phyloP scores from a whole-genome alignment of 345 rosid species.

The Populus tremula region DNA sequence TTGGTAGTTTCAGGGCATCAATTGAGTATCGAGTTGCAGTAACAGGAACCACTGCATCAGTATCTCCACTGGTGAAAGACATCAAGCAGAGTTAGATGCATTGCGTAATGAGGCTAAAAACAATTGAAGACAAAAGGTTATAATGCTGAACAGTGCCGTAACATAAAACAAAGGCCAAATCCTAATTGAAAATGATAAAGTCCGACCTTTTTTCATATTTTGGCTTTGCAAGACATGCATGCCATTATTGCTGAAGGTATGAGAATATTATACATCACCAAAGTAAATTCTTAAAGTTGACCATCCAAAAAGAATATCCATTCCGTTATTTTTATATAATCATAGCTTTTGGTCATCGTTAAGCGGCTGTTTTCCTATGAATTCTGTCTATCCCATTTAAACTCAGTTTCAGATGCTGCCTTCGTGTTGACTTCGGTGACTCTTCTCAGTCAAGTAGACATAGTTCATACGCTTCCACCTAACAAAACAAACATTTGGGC shows the following conservation, averaged over 20 bases:
- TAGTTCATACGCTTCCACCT: not conserved
- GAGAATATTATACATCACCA: not conserved
- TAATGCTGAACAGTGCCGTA: not conserved
- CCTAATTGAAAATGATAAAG: not conserved
- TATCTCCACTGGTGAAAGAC: constrained; percentile 70
- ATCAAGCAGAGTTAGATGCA: constrained; percentile 12
- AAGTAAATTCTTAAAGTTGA: not conserved
- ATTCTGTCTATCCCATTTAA: not conserved
- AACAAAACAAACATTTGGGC: not conserved
- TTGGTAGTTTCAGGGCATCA: constrained; percentile 68
- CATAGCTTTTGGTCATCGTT: not conserved
- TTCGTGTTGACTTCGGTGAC: not conserved
- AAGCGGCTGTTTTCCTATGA: not conserved
- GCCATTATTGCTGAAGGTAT: not conserved
- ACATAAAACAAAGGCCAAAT: not conserved
- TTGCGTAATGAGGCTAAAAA: not conserved
- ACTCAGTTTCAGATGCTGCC: not conserved
- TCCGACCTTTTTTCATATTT: not conserved
- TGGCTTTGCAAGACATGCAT: not conserved
- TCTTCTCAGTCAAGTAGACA: not conserved
- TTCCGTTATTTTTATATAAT: not conserved
- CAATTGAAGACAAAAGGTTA: not conserved
- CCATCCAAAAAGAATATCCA: not conserved
- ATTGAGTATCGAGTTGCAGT: constrained; percentile 90
- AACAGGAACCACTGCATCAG: constrained; percentile 81